Conservation (phyloP, 345 rosid genomes). For the Trapa bicornis region DNA sequence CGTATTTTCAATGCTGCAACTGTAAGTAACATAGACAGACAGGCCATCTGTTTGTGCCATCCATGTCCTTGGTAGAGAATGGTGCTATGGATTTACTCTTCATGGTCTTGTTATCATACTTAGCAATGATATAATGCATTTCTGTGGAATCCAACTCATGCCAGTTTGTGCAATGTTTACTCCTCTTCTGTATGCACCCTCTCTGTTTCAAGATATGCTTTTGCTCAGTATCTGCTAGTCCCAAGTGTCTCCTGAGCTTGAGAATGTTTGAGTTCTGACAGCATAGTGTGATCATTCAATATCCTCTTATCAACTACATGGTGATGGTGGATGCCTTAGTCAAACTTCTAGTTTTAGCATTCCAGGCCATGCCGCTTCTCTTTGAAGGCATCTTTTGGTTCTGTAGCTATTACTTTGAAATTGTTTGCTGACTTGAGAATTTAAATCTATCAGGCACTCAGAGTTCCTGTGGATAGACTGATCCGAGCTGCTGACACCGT, state of each 20-base stretch:
- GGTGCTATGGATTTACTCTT: background rate
- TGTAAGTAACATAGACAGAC: constrained; percentile 30
- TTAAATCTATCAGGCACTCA: constrained; percentile 52
- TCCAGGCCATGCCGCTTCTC: no score
- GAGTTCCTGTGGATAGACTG: constrained; percentile 71
- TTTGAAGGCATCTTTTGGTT: no score
- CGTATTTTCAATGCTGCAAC: constrained; percentile 82
- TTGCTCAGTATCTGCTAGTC: no score
- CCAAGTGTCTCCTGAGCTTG: no score
- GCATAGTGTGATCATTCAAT: background rate
- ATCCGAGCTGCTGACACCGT: constrained; percentile 84
- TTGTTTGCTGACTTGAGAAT: background rate
- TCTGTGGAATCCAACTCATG: background rate
- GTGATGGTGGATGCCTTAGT: background rate
- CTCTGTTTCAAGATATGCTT: no score
- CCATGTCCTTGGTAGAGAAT: background rate
- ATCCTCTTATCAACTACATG: background rate
- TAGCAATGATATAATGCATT: background rate
- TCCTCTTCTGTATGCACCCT: background rate
- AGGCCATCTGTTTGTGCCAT: background rate
- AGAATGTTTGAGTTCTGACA: no score
- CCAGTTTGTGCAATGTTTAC: background rate
- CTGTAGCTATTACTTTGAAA: background rate
- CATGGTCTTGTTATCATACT: background rate
- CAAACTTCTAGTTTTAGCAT: no score